Base-by-base conservation (phyloP, 176 grass and related monocot species). In the Phragmites australis region DNA sequence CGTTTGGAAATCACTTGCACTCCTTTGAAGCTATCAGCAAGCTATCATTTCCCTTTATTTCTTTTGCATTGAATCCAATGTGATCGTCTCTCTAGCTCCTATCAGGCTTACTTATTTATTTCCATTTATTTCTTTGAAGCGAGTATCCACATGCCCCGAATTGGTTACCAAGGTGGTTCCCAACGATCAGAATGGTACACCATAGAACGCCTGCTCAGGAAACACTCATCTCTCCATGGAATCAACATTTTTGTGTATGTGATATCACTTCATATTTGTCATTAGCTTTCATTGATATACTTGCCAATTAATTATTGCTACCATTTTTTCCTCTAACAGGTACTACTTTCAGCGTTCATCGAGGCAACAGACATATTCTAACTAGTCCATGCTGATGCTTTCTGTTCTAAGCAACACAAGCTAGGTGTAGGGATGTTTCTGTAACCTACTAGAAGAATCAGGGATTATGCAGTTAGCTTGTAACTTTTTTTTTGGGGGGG, bases 141-240 rank as follows among this genome's bases (percentile, higher is more conserved):
- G 71, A 83, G 78, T 27, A 78, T 98, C 58, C 95, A 98, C 83
- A 98, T 98, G 95, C 92, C 95, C 60, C 95, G 92, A 70, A 91
- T 97, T 83, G 92, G 88, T 32, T 90, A 94, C 80, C 92, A 87
- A 77, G 86, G 89, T 85, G 92, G 88, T 41, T 89, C 92, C 5
- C 88, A 94, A 72, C 85, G 85, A 45, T 91, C 95, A n/a, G 88
- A 93, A 62, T 98, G 95, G 95, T 98, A 98, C 37, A 90, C 90
- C 34, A 88, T 94, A 23, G 95, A 98, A 82, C 92, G 95, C 59
- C 78, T 98, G 26, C 92, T 98, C 46, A 88, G 77, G 69, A 98
- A 98, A 87, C 93, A 94, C 73, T 76, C 90, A 29, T 85, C 92
- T n/a, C 78, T 93, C 46, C 78, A 89, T 76, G 81, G 88, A 82